phyloP scores from a whole-genome alignment of 345 rosid species.

The Aquilaria yunnanensis region DNA sequence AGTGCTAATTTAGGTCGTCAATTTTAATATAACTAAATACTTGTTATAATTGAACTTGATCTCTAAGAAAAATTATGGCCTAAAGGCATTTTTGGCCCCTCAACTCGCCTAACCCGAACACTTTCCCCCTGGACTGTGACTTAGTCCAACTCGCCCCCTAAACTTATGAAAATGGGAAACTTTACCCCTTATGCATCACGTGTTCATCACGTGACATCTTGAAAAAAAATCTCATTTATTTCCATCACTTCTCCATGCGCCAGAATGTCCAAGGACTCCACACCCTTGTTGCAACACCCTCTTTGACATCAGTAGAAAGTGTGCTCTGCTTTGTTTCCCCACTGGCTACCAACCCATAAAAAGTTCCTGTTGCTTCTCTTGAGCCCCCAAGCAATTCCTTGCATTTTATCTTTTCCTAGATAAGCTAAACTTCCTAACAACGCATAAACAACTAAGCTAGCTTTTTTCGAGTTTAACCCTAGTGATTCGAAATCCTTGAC shows the following conservation, averaged over 20 bases:
- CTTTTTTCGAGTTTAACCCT: slow-evolving; percentile 25
- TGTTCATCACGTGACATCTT: no score
- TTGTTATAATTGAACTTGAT: no score
- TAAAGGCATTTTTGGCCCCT: no score
- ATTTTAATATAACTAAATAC: no score
- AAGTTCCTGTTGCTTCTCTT: slow-evolving; percentile 27
- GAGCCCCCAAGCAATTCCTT: slow-evolving; percentile 34
- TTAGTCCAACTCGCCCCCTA: no score
- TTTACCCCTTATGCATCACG: no score
- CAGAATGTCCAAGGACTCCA: slow-evolving; percentile 49
- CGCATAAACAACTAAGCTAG: slow-evolving; percentile 35
- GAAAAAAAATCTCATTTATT: no score
- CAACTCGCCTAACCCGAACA: no score
- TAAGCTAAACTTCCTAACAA: slow-evolving; percentile 45
- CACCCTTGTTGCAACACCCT: slow-evolving; percentile 24
- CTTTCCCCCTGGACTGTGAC: no score
- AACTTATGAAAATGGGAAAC: no score
- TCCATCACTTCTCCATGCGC: slow-evolving; percentile 22
- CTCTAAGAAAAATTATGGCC: no score
- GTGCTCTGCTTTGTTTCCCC: slow-evolving; percentile 34
- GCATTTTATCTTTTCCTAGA: slow-evolving; percentile 39
- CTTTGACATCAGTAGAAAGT: slow-evolving; percentile 27
- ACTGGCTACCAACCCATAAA: slow-evolving; percentile 44
- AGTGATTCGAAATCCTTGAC: slow-evolving; percentile 15
- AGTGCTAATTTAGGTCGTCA: no score